phyloP scores from a whole-genome alignment of 2,329 filamentous ascomycete genomes.

The Botrytis paeoniae region DNA sequence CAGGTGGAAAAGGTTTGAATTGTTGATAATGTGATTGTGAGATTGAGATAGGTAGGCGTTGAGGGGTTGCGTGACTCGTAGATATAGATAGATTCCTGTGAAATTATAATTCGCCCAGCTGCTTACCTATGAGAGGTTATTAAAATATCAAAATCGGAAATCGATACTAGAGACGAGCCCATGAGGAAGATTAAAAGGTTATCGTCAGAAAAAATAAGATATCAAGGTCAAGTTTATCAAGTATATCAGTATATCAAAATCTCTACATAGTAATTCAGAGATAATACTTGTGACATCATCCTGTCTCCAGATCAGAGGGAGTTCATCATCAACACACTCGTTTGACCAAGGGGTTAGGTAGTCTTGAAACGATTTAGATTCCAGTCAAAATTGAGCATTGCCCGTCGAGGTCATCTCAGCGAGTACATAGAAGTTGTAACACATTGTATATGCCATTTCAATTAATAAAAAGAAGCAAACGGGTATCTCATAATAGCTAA shows the following conservation, averaged over 20 bases:
- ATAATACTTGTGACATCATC: neutral
- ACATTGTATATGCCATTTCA: neutral
- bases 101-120: neutral
- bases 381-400: neutral
- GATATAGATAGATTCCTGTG: neutral
- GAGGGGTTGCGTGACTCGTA: neutral
- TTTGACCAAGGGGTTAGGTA: neutral
- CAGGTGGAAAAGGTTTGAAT: constrained; percentile 37
- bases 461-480: constrained; percentile 19
- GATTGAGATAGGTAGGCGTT: neutral
- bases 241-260: neutral
- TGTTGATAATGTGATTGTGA: neutral
- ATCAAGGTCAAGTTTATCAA: neutral
- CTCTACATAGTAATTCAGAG: neutral
- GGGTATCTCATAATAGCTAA: constrained; percentile 19
- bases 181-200: neutral
- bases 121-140: neutral
- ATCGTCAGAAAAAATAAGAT: neutral
- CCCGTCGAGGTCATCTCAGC: neutral
- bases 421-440: neutral
- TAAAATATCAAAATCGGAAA: no score
- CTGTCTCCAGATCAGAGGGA: neutral
- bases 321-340: neutral
- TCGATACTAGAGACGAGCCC: neutral
- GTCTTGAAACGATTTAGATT: neutral